phyloP scores from a whole-genome alignment of 345 rosid genomes.

The Eucalyptus marginata region DNA sequence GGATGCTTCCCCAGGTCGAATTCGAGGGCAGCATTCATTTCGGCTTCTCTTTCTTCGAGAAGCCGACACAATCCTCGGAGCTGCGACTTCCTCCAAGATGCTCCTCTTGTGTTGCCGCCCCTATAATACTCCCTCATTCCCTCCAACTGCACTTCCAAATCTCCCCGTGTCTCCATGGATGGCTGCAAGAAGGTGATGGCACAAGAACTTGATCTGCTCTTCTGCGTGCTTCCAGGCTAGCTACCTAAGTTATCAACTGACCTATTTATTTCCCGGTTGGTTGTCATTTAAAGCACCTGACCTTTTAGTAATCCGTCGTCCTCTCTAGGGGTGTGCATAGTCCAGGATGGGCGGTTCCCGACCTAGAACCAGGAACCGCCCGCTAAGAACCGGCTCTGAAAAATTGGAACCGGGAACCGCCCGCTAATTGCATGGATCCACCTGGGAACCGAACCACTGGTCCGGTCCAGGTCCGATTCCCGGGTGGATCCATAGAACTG shows the following conservation, averaged over 20 bases:
- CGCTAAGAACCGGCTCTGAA: no score
- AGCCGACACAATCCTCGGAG: conserved; percentile 28
- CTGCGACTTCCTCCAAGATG: conserved; percentile 44
- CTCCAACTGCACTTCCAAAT: conserved; percentile 12
- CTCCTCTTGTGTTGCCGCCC: conserved; percentile 34
- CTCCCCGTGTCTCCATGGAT: not conserved
- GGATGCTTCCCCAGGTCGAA: conserved; percentile 54
- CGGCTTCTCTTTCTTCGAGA: conserved; percentile 18
- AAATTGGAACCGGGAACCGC: no score
- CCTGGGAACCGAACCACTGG: no score
- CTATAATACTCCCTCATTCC: conserved; percentile 21
- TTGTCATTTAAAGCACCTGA: not conserved
- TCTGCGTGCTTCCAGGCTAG: not conserved
- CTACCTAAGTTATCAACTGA: not conserved
- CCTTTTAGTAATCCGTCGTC: no score
- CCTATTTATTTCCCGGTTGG: not conserved
- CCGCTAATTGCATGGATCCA: no score
- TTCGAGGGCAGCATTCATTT: conserved; percentile 22
- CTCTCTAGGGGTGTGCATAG: no score
- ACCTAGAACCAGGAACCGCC: no score
- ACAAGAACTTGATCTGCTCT: not conserved
- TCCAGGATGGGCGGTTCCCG: no score
- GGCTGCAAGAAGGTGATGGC: not conserved
- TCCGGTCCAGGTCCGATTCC: no score
- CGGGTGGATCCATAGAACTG: no score